phyloP scores from a whole-genome alignment of 2,329 filamentous ascomycete genomes.

The Colletotrichum sansevieriae region DNA sequence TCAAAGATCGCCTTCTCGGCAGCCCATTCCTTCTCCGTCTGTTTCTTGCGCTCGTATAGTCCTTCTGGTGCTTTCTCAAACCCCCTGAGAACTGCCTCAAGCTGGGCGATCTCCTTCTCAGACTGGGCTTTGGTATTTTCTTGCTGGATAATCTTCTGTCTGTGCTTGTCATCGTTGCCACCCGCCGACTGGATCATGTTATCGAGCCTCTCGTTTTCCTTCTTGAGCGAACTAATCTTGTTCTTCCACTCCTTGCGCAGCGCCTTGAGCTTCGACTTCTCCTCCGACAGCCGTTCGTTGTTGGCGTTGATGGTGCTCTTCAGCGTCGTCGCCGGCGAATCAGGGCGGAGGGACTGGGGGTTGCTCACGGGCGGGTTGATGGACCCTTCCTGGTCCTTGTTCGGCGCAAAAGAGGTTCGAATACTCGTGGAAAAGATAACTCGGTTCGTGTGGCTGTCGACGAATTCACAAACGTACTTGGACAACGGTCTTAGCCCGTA shows the following conservation, averaged over 20 bases:
- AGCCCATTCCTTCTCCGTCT: constrained; percentile 65
- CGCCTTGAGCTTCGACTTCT: constrained; percentile 76
- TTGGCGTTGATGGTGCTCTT: constrained; percentile 81
- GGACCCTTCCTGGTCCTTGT: constrained; percentile 54
- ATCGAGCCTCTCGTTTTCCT: constrained; percentile 79
- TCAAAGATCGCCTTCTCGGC: constrained; percentile 72
- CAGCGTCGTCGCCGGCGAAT: constrained; percentile 82
- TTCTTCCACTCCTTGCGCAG: constrained; percentile 81
- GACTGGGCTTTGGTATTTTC: constrained; percentile 78
- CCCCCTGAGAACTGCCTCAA: constrained; percentile 72
- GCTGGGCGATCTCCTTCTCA: constrained; percentile 66
- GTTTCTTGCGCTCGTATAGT: constrained; percentile 69
- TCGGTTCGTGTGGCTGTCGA: constrained; percentile 74
- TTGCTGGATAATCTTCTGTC: constrained; percentile 81
- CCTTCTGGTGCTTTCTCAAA: constrained; percentile 74
- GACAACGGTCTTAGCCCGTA: constrained; percentile 77
- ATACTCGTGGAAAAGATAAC: constrained; percentile 80
- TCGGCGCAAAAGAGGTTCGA: constrained; percentile 70
- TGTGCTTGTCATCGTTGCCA: constrained; percentile 80
- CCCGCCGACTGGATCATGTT: constrained; percentile 76
- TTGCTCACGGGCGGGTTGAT: constrained; percentile 52
- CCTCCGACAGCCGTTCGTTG: constrained; percentile 77
- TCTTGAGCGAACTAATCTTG: constrained; percentile 74
- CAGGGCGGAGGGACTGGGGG: constrained; percentile 76
- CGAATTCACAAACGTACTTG: constrained; percentile 84